Evolutionary conservation across 495 filamentous ascomycete species (phyloP).

Genomic region (Hyaloscypha finlandica): DNA sequence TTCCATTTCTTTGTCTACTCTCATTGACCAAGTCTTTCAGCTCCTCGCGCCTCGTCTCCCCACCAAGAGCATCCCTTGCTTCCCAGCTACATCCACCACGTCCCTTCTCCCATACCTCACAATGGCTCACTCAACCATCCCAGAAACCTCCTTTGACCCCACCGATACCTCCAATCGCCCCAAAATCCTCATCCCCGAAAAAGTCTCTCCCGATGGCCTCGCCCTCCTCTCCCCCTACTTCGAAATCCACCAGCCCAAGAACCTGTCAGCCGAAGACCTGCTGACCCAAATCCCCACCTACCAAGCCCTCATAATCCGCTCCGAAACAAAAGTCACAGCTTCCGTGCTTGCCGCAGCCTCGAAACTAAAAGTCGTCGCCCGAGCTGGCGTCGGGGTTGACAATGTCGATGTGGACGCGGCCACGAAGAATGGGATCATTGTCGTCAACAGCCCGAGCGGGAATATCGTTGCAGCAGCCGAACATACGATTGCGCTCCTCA

Average conservation of each 20-base stretch:
- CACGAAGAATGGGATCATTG: constrained; percentile 65
- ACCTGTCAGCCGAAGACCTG: constrained; percentile 57
- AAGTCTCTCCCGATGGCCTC: constrained; percentile 72
- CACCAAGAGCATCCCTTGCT: background rate
- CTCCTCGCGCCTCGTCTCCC: background rate
- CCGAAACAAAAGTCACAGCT: constrained; percentile 70
- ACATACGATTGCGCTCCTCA: constrained; percentile 66
- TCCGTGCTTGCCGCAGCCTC: constrained; percentile 57
- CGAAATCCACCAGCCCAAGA: constrained; percentile 60
- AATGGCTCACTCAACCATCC: constrained; percentile 42
- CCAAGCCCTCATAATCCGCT: constrained; percentile 69
- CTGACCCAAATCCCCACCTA: constrained; percentile 59
- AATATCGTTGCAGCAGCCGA: constrained; percentile 74
- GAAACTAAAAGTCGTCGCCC: constrained; percentile 68
- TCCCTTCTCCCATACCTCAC: background rate
- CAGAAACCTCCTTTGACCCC: constrained; percentile 15
- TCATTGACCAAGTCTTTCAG: background rate
- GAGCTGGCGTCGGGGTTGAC: constrained; percentile 75
- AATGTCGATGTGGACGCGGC: constrained; percentile 71
- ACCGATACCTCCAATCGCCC: constrained; percentile 35
- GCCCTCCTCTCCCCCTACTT: constrained; percentile 56
- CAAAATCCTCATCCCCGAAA: constrained; percentile 70
- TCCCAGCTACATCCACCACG: background rate
- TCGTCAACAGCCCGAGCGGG: constrained; percentile 68
- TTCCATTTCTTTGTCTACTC: constrained; percentile 1